Conservation (phyloP, 2,329 filamentous ascomycete species). For the Cladosporium sp. region DNA sequence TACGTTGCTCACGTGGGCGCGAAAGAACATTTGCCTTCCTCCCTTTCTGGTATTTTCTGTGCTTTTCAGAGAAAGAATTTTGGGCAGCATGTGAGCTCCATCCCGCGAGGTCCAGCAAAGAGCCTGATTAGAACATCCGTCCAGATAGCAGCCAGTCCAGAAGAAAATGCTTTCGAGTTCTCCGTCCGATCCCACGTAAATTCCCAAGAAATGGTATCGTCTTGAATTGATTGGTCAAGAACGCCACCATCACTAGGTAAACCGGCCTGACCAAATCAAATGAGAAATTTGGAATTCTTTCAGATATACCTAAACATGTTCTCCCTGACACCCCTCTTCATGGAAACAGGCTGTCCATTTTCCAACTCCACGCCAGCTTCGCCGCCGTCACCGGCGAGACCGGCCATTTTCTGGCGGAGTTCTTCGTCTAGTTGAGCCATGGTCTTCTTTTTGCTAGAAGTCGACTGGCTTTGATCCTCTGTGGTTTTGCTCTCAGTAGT, state of each 20-base stretch:
- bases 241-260: too few relatives aligned
- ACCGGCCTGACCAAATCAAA: too few relatives aligned
- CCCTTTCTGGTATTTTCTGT: background rate
- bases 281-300: background rate
- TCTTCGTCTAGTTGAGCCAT: slow-evolving; percentile 64
- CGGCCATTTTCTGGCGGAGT: slow-evolving; percentile 61
- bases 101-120: too few relatives aligned
- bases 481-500: background rate
- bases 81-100: too few relatives aligned
- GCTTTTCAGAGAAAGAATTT: background rate
- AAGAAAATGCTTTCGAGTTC: too few relatives aligned
- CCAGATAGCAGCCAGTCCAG: too few relatives aligned
- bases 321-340: slow-evolving; percentile 69
- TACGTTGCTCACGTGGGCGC: background rate
- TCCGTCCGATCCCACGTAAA: too few relatives aligned
- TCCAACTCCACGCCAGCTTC: slow-evolving; percentile 70
- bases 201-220: too few relatives aligned
- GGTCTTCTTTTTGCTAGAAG: slow-evolving; percentile 45
- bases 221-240: too few relatives aligned
- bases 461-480: background rate
- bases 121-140: too few relatives aligned
- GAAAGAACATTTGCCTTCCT: background rate
- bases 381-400: slow-evolving; percentile 65
- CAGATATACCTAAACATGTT: slow-evolving; percentile 75
- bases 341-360: slow-evolving; percentile 64